Base-by-base conservation (phyloP, 495 filamentous ascomycete genomes). In the Daldinia bambusicola region DNA sequence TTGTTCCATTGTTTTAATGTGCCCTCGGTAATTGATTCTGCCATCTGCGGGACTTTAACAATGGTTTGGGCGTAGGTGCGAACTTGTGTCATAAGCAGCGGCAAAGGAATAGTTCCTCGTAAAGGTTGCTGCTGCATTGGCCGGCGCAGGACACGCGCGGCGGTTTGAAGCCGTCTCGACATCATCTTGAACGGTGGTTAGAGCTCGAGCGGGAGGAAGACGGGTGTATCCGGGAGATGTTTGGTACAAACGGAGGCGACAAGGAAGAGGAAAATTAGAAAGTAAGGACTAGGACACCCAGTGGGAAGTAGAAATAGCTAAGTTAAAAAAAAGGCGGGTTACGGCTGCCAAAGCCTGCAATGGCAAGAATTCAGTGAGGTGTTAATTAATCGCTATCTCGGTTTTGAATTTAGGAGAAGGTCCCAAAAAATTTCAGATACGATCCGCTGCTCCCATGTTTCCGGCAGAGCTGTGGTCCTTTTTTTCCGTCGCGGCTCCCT, bases 1-100 rank as follows among this genome's bases (percentile, higher is more conserved):
- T 98, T 98, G 66, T 88, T 91, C 84, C 92, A 99, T 75, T 97
- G 93, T 83, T 97, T 98, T 77, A 99, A 80, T 18, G 96, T 98
- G 60, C 95, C 95, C 80, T 99, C 95, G 43, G 93, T 96, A 78
- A 99, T 98, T 13, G 96, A 99, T 80, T 99, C 95, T 61, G 95
- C 95, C 95, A 99, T 99, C 74, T 94, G 86, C 16, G 95, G 96
- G 74, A 98, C 96, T 82, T 98, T 95, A 79, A 99, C 89, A 55
- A 94, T 81, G 61, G 84, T 89, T 66, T 96, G 93, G 77, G 93
- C 94, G 75, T 87, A 88, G 66, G 63, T 81, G 50, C 84, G 82
- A 50, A 87, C 81, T 75, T 87, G 85, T 45, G 78, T 79, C 79
- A 82, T 83, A 58, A 80, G 82, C 14, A 81, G 14, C 51, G 84